These are phyloP conservation scores for Scheffersomyces coipomensis DNA, from an alignment of 805 yeast genomes.

Conservation along the genomic window DNA sequence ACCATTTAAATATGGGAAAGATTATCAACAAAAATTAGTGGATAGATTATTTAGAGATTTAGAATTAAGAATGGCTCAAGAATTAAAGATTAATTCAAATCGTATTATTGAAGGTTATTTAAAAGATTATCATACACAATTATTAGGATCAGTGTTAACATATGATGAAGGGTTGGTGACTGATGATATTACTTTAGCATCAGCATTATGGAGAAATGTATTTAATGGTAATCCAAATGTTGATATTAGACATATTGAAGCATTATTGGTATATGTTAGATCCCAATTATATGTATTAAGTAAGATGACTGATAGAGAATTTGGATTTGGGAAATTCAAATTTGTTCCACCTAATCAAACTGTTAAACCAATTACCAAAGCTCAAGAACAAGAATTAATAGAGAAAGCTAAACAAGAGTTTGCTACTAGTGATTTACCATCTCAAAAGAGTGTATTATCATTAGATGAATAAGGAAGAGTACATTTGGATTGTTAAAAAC, in stretches of 20 bases:
- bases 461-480: constrained; percentile 40
- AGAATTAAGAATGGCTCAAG: constrained; percentile 81
- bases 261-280: constrained; percentile 85
- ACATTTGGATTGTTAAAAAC: background rate
- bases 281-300: constrained; percentile 85
- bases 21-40: constrained; percentile 87
- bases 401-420: constrained; percentile 51
- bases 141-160: constrained; percentile 84
- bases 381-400: constrained; percentile 58
- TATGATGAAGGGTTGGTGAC: constrained; percentile 89
- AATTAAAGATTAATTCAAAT: constrained; percentile 79
- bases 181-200: constrained; percentile 74
- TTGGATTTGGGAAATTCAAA: constrained; percentile 84
- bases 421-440: constrained; percentile 55
- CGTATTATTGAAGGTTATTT: constrained; percentile 81
- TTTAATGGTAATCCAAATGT: constrained; percentile 82
- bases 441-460: constrained; percentile 48
- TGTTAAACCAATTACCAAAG: constrained; percentile 67
- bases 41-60: constrained; percentile 89
- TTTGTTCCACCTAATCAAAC: constrained; percentile 82
- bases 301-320: constrained; percentile 85
- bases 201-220: constrained; percentile 86
- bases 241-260: constrained; percentile 82
- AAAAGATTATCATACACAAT: constrained; percentile 86
- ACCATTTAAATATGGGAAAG: constrained; percentile 86